A percentile compares a stretch with the other conserved stretches of the same genome.
Conservation (phyloP, 768 basidiomycete species). For the Trametes maxima region DNA sequence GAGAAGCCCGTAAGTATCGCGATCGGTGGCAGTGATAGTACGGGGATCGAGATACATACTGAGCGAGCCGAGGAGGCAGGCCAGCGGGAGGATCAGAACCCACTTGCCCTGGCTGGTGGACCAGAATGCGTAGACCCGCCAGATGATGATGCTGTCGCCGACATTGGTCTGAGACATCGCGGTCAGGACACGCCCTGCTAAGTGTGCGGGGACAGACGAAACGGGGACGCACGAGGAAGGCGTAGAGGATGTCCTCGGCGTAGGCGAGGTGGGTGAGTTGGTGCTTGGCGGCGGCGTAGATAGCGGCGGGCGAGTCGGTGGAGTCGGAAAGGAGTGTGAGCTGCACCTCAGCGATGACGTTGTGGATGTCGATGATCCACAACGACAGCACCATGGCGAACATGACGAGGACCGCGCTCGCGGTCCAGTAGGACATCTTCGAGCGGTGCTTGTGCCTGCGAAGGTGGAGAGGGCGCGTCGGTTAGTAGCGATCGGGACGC, state of each 20-base stretch:
- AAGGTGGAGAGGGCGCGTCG: neutral
- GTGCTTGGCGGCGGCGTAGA: neutral
- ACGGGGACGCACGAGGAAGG: slow-evolving; percentile 24
- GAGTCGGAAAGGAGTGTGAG: slow-evolving; percentile 10
- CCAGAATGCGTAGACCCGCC: slow-evolving; percentile 27
- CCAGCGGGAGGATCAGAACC: slow-evolving; percentile 19
- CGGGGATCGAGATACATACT: slow-evolving; percentile 12
- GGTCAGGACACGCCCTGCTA: neutral
- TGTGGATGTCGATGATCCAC: slow-evolving; percentile 27
- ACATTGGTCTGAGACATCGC: slow-evolving; percentile 20
- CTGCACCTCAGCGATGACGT: slow-evolving; percentile 24
- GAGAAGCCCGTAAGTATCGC: neutral
- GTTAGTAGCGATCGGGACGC: neutral
- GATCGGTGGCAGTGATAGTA: no score
- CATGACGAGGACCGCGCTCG: slow-evolving; percentile 12
- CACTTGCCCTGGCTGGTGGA: slow-evolving; percentile 15
- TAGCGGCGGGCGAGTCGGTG: slow-evolving; percentile 8
- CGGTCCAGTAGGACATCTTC: neutral
- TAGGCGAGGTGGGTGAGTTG: slow-evolving; percentile 7
- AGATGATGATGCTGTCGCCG: slow-evolving; percentile 30
- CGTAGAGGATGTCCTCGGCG: slow-evolving; percentile 21
- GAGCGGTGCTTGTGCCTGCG: neutral
- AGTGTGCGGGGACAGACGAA: no score
- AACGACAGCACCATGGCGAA: slow-evolving; percentile 17
- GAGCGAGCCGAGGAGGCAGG: slow-evolving; percentile 22